Base-by-base conservation (phyloP, 176 grass and related monocot genomes). In the Carex kokanica region DNA sequence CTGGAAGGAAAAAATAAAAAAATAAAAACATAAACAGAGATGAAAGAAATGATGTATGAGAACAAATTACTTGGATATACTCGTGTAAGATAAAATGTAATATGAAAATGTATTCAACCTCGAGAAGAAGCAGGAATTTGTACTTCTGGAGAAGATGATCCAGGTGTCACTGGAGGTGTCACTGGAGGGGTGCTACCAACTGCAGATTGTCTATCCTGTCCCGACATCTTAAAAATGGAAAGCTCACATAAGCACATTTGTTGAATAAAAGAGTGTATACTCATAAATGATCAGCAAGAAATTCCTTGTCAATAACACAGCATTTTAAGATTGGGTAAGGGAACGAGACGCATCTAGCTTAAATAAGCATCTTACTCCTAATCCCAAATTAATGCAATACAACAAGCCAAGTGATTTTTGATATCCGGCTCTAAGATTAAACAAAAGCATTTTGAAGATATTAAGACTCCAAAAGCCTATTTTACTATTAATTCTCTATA, bases 161-260 rank as follows among this genome's bases (percentile, higher is more conserved):
- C 94, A 74, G 85, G 86, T 13, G 90, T 89, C 83, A 87, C 63
- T 78, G 78, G 87, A 74, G 85, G 86, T 13, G 90, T 89, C 83
- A 87, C 68, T 78, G 78, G 87, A 82, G 51, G 56, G 78, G 49
- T 86, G 68, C 75, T 91, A 13, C 51, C 80, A 85, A 85, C 91
- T 84, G 88, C 86, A 54, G 88, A 84, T 4, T 84, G 67, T 66
- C 90, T 98, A 84, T 98, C 95, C 88, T 98, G 92, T 78, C 95
- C 92, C 71, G 92, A 98, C 25, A 98, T 95, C 95, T 98, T 87
- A 82, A 68, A 36, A 87, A 91, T 69, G 34, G 34, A 52, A 29
- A 8, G 31, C 80, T 47, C 61, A 79, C 85, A 45, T 90, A 54
- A 82, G 61, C 21, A 45, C 71, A 77, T 77, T 31, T 32, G 12